Base-by-base conservation (phyloP, 139 green algal genomes). In the Chlamydomonas applanata region DNA sequence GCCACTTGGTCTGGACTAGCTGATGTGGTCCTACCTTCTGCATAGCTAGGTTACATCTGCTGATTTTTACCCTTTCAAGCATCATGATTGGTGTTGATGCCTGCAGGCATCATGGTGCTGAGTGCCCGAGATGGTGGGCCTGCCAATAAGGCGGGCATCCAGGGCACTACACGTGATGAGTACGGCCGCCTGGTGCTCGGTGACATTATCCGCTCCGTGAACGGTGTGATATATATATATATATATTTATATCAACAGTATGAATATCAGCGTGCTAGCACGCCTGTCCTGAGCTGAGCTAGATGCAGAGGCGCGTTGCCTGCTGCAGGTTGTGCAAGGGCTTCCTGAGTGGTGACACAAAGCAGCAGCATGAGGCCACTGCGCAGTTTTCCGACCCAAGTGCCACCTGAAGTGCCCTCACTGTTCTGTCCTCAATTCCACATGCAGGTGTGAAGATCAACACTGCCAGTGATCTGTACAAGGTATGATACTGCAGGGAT, bases 81-180 rank as follows among this genome's bases (percentile, higher is more conserved):
- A 9, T 4, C 14, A 30, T 9, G 19, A 3, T 27, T 61, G 20
- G 20, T 70, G 17, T 25, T 66, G 17, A 4, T 66, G 24, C 25
- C n/a, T 66, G 59, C 24, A 83, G 93, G 93, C 64, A 94, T 97
- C 64, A 80, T 98, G 60, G 92, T 98, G 59, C 82, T 97, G n/a
- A 85, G 84, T 44, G 86, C 88, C 0, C 78, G 86, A 2, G 75
- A 89, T 52, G 89, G 86, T 35, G 89, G 92, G 13, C 91, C 92
- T 20, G 93, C 93, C 0, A 84, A 70, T 63, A 91, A 88, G 67
- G 79, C 62, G 29, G 59, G 71, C 16, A 70, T 70, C 19, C 25
- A 84, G 33, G 91, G 89, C 60, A 96, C 90, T 3, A 86, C 63
- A 14, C 76, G 93, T 0, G 93, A 98, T 75, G 83, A 91, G 71